Base-by-base conservation (phyloP, 2,329 filamentous ascomycete species). In the Biscogniauxia mediterranea region DNA sequence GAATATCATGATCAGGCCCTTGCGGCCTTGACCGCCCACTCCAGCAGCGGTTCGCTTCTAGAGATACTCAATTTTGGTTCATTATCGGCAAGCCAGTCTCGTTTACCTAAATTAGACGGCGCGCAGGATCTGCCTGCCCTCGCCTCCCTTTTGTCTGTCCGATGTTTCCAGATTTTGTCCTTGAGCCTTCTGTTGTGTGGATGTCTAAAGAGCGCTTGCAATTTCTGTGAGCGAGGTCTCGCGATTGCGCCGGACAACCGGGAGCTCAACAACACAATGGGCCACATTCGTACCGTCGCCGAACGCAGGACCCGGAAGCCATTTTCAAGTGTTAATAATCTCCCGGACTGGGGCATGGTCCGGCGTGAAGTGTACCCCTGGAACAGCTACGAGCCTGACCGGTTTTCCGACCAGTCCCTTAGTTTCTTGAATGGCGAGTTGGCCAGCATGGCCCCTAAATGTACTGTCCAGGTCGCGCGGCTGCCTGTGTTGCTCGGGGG, bases 1-100 rank as follows among this genome's bases (percentile, higher is more conserved):
- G 92, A 97, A 75, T 96, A 93, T 70, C 89, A 95, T 72, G 87
- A 92, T 17, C 79, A 85, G 68, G 88, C 89, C 8, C 67, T 81
- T 6, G 83, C 85, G 56, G 79, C 83, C 9, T 75, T 89, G 54
- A 71, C 79, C 62, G 68, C 74, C 59, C 77, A 78, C 68, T 65
- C 68, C 1, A 60, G 71, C 1, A 60, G 71, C 21, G 72, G 74
- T 2, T 71, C 75, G 0, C 62, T 79, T 6, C 79, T 81, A 4
- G 77, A 79, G 19, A 77, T 85, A 15, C 74, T 87, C 23, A 72
- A 77, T 28, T 74, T 81, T 68, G 80, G 80, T 52, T 74, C 73
- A 46, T 74, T 83, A 11, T 71, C 66, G 8, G 65, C 66, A 59
- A 61, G 76, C 28, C 73, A 74, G 56, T 66, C 74, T 21, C 70